Conservation (phyloP, 2,329 filamentous ascomycete genomes). For the Lasiodiplodia sp. region DNA sequence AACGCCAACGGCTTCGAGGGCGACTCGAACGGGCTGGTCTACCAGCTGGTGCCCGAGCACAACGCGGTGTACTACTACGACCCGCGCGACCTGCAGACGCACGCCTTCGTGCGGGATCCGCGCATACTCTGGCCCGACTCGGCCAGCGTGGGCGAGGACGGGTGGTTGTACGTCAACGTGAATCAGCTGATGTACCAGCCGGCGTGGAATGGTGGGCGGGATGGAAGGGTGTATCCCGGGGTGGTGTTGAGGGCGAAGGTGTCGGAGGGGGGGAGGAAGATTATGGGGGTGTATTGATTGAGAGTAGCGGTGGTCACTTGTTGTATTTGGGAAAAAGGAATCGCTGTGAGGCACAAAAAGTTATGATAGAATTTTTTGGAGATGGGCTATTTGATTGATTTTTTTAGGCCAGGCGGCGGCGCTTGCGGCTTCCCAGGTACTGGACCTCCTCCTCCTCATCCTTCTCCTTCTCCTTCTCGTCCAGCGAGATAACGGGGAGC, state of each 20-base stretch:
- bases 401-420: too few relatives aligned
- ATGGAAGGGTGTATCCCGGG: constrained; percentile 52
- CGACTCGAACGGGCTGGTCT: constrained; percentile 57
- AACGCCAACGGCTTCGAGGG: constrained; percentile 60
- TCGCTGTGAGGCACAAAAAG: too few relatives aligned
- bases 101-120: constrained; percentile 55
- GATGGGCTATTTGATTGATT: too few relatives aligned
- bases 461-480: too few relatives aligned
- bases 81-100: constrained; percentile 50
- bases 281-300: constrained; percentile 33
- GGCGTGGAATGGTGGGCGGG: constrained; percentile 56
- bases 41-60: constrained; percentile 57
- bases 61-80: constrained; percentile 56
- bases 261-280: constrained; percentile 51
- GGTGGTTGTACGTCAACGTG: constrained; percentile 58
- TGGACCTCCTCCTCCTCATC: too few relatives aligned
- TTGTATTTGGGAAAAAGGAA: too few relatives aligned
- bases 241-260: constrained; percentile 55
- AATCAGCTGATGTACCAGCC: constrained; percentile 59
- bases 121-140: constrained; percentile 59
- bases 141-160: constrained; percentile 36
- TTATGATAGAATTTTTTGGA: too few relatives aligned
- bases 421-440: too few relatives aligned
- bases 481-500: too few relatives aligned
- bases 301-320: too few relatives aligned